Base-by-base conservation (phyloP, 768 basidiomycete species). In the Guyanaporus albipodus region DNA sequence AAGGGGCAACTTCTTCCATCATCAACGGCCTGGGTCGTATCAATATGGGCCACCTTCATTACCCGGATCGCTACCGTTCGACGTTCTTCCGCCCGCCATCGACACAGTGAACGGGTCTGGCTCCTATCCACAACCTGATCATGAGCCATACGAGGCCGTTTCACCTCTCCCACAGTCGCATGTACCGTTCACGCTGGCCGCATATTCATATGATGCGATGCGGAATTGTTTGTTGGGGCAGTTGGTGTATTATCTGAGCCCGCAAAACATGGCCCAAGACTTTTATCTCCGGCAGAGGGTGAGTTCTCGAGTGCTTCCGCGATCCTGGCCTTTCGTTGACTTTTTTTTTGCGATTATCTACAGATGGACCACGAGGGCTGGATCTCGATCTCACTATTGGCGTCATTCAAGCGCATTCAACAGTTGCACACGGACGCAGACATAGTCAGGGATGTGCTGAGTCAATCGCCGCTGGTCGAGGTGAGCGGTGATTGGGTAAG, bases 331-430 rank as follows among this genome's bases (percentile, higher is more conserved):
- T 21, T 35, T 6, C 12, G 29, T 36, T 56, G 38, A 54, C 38
- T 6, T 23, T 18, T 29, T 19, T 36, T n/a, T n/a, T n/a, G n/a
- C 14, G 4, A 35, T 4, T 40, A 8, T 39, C 36, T 48, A 18
- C 57, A 95, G 92, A 94, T 97, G 93, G 91, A 96, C 63, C 73
- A 78, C 4, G 71, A 77, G 46, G 93, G 93, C 9, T 97, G 90
- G 90, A 83, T 97, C 41, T 78, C 85, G 10, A 85, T 94, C 37
- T 56, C 77, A 12, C 70, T 92, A 42, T 75, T 97, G 46, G 86
- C 90, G 1, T 88, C 89, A 10, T 97, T 96, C 74, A 90, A 88
- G 58, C 85, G 93, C 33, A 78, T 95, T 45, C 77, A 73, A 57
- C 73, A 73, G 38, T 66, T 94, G 44, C 90, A 90, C 7, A 59